Evolutionary conservation across 371 early-diverging fungal genomes (phyloP).

Genomic region (Apophysomyces sp.): DNA sequence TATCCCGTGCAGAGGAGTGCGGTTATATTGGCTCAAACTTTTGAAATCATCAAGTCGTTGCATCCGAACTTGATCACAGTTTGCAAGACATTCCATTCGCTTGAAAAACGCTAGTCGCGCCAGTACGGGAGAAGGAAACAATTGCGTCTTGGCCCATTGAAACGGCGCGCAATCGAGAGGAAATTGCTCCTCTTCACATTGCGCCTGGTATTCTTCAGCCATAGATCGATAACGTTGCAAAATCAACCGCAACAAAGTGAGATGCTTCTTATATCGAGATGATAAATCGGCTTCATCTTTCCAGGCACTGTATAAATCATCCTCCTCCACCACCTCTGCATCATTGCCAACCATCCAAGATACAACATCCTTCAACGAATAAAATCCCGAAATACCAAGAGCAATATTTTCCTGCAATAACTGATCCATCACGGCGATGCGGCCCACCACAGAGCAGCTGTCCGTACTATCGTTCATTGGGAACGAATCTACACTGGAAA

Average conservation of each 20-base stretch:
- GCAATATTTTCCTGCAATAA: constrained; percentile 35
- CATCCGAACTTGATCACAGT: constrained; percentile 22
- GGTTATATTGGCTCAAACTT: constrained; percentile 2
- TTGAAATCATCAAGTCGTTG: constrained; percentile 26
- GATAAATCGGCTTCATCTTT: background rate
- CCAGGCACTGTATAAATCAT: background rate
- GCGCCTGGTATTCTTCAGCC: constrained; percentile 7
- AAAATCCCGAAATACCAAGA: constrained; percentile 33
- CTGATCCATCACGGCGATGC: constrained; percentile 26
- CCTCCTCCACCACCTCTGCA: background rate
- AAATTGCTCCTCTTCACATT: constrained; percentile 9
- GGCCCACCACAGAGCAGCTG: constrained; percentile 3
- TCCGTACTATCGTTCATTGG: constrained; percentile 7
- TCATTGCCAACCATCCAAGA: constrained; percentile 17
- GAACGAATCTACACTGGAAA: constrained; percentile 5
- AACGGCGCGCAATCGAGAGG: constrained; percentile 24
- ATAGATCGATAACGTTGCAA: constrained; percentile 12
- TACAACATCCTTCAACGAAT: constrained; percentile 21
- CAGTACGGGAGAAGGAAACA: constrained; percentile 16
- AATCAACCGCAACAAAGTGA: background rate
- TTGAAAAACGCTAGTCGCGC: constrained; percentile 39
- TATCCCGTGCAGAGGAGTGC: constrained; percentile 4
- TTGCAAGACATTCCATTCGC: constrained; percentile 28
- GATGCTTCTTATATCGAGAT: background rate
- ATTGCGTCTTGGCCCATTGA: constrained; percentile 17